A percentile compares a stretch with the other conserved stretches of the same genome.
These are phyloP conservation scores for Starmerella sirachaensis DNA, from an alignment of 805 yeast genomes.

Conservation along the genomic window DNA sequence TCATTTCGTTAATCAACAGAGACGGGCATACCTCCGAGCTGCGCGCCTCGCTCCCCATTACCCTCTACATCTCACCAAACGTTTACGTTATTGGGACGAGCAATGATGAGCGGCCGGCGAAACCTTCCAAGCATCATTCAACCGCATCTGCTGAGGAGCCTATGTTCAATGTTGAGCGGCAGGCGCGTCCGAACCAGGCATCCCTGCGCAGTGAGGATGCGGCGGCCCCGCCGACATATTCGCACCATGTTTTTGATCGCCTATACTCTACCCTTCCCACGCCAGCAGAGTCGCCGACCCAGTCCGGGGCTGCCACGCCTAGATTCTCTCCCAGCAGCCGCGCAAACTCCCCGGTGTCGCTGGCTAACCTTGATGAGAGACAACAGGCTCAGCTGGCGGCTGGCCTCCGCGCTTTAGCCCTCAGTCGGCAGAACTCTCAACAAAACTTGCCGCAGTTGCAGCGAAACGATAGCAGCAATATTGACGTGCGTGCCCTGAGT, in stretches of 20 bases:
- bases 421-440: slow-evolving; percentile 22
- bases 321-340: slow-evolving; percentile 8
- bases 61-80: slow-evolving; percentile 67
- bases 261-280: slow-evolving; percentile 53
- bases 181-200: slow-evolving; percentile 7
- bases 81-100: slow-evolving; percentile 41
- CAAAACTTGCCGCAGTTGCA: slow-evolving; percentile 37
- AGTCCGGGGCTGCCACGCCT: slow-evolving; percentile 30
- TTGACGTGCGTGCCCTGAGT: slow-evolving; percentile 37
- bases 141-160: slow-evolving; percentile 10
- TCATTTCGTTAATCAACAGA: slow-evolving; percentile 65
- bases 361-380: slow-evolving; percentile 23
- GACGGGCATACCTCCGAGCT: slow-evolving; percentile 90
- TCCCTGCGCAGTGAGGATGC: slow-evolving; percentile 17
- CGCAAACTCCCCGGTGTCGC: slow-evolving; percentile 1
- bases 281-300: slow-evolving; percentile 30
- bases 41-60: slow-evolving; percentile 78
- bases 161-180: slow-evolving; percentile 15
- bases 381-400: slow-evolving; percentile 32
- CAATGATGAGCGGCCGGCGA: slow-evolving; percentile 24
- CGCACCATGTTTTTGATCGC: slow-evolving; percentile 67
- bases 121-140: slow-evolving; percentile 28
- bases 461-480: slow-evolving; percentile 23
- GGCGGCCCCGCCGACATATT: slow-evolving; percentile 76
- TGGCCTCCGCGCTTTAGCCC: slow-evolving; percentile 31